Conservation (phyloP, 2,329 filamentous ascomycete genomes). For the Orbilia ellipsospora region DNA sequence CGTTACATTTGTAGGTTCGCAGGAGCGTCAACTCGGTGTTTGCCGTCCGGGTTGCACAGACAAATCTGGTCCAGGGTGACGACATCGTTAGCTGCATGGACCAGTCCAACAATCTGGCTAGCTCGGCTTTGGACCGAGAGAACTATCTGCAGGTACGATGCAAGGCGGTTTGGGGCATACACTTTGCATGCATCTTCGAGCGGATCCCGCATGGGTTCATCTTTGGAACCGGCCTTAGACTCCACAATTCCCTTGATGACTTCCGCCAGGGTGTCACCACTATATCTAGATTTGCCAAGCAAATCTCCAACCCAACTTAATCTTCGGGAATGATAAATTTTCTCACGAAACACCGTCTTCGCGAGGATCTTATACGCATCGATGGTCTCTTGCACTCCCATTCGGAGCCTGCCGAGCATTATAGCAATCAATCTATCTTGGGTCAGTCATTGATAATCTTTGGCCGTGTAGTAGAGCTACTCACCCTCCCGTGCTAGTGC, state of each 20-base stretch:
- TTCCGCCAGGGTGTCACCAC: background rate
- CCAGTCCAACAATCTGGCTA: background rate
- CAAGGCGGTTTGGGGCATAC: constrained; percentile 1
- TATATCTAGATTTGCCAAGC: background rate
- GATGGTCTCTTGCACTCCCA: background rate
- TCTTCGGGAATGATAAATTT: constrained; percentile 1
- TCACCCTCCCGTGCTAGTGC: no score
- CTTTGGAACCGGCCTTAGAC: background rate
- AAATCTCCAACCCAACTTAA: constrained; percentile 1
- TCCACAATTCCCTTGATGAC: background rate
- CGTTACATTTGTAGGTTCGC: background rate
- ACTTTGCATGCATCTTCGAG: background rate
- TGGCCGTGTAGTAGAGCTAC: no score
- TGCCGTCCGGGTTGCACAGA: background rate
- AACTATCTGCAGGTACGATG: constrained; percentile 1
- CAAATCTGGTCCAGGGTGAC: constrained; percentile 1
- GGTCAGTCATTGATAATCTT: no score
- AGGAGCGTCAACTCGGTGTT: background rate
- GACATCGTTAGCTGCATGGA: background rate
- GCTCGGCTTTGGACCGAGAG: background rate
- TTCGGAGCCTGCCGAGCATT: no score
- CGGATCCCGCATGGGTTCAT: background rate
- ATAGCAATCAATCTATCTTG: no score
- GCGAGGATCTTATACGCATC: background rate
- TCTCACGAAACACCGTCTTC: constrained; percentile 1